Conservation (phyloP, 352 stramenopile species). For the Phytophthora pistaciae region DNA sequence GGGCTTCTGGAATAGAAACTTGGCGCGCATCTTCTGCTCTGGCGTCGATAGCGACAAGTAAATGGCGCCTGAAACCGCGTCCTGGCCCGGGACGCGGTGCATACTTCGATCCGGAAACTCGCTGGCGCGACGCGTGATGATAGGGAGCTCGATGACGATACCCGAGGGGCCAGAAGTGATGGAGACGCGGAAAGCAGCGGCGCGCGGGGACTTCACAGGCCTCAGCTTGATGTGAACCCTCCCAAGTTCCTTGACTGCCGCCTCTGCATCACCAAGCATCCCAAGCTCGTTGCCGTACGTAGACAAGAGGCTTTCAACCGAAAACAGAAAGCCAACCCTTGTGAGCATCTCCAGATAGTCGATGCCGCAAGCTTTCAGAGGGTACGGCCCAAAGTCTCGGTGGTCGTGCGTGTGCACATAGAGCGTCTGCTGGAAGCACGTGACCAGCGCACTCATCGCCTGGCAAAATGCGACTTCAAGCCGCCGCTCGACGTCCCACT, state of each 20-base stretch:
- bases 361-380: constrained; percentile 49
- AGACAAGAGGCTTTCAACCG: constrained; percentile 84
- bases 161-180: constrained; percentile 68
- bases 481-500: constrained; percentile 86
- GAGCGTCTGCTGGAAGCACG: constrained; percentile 87
- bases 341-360: constrained; percentile 80
- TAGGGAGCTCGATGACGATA: constrained; percentile 78
- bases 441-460: constrained; percentile 83
- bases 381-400: constrained; percentile 41
- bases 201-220: constrained; percentile 69
- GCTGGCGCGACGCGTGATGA: constrained; percentile 63
- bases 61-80: constrained; percentile 76
- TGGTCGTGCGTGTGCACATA: constrained; percentile 81
- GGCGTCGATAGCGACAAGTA: constrained; percentile 59
- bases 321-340: constrained; percentile 82
- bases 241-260: constrained; percentile 77
- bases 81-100: constrained; percentile 82
- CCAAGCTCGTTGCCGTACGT: constrained; percentile 87
- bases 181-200: constrained; percentile 75
- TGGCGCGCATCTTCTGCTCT: constrained; percentile 59
- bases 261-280: constrained; percentile 88
- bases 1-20: constrained; percentile 64
- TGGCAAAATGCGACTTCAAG: constrained; percentile 88
- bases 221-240: constrained; percentile 74
- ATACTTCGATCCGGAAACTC: constrained; percentile 61